A percentile compares a stretch with the other conserved stretches of the same genome.
Evolutionary conservation across 2,329 filamentous ascomycete genomes (phyloP).

Genomic region (Alternaria incomplexa): DNA sequence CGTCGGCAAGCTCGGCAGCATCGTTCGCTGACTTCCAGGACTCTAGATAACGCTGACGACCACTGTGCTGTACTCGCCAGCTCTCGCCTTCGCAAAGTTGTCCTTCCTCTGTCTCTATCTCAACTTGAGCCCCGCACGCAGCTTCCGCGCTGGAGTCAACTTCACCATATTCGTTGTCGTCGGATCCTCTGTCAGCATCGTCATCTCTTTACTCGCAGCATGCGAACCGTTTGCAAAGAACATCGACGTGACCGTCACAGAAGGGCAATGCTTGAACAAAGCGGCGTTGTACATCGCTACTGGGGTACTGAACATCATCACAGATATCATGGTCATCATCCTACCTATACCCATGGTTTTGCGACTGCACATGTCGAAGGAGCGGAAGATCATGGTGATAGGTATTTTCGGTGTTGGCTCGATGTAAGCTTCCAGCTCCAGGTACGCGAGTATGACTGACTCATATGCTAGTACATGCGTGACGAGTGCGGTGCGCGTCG

Average conservation of each 20-base stretch:
- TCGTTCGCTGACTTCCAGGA: not conserved
- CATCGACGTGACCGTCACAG: slow-evolving; percentile 18
- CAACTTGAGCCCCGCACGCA: not conserved
- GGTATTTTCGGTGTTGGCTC: slow-evolving; percentile 12
- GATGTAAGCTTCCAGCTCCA: not conserved
- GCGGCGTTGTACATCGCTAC: slow-evolving; percentile 25
- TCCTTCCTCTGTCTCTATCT: not conserved
- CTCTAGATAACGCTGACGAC: slow-evolving; percentile 8
- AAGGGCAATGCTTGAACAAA: slow-evolving; percentile 24
- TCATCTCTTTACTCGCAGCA: slow-evolving; percentile 23
- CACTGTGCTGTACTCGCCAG: not conserved
- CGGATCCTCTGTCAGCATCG: slow-evolving; percentile 19
- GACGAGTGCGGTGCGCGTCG: slow-evolving; percentile 18
- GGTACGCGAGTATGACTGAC: not conserved
- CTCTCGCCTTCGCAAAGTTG: not conserved
- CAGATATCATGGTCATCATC: slow-evolving; percentile 19
- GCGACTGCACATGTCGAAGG: slow-evolving; percentile 16
- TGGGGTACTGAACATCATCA: slow-evolving; percentile 23
- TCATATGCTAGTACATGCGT: slow-evolving; percentile 12
- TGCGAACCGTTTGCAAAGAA: slow-evolving; percentile 23
- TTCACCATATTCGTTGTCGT: slow-evolving; percentile 26
- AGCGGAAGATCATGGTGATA: slow-evolving; percentile 20
- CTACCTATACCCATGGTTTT: slow-evolving; percentile 21
- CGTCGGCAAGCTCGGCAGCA: slow-evolving; percentile 6
- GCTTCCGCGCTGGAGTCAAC: slow-evolving; percentile 12